These are phyloP conservation scores for Aspergillus viridinutans DNA, from an alignment of 2,329 filamentous ascomycete species.

Conservation along the genomic window DNA sequence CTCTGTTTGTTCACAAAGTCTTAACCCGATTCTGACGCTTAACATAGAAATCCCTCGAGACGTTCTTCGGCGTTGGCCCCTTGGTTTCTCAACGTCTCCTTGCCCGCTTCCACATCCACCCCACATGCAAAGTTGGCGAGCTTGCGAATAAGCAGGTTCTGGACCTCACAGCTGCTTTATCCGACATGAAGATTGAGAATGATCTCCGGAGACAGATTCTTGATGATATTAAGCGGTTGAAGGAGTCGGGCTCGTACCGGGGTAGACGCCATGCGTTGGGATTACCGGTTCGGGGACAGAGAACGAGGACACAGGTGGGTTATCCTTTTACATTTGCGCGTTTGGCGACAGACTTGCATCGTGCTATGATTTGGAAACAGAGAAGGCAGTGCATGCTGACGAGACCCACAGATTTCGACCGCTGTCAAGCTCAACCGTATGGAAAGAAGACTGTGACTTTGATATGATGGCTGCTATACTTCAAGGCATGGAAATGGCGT, in stretches of 20 bases:
- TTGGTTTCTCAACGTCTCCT: conserved; percentile 69
- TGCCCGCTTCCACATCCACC: conserved; percentile 84
- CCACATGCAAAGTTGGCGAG: conserved; percentile 70
- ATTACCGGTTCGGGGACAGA: conserved; percentile 85
- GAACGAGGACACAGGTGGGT: conserved; percentile 69
- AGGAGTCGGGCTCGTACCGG: conserved; percentile 85
- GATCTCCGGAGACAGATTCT: conserved; percentile 72
- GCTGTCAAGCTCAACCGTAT: conserved; percentile 57
- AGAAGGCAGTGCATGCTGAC: conserved; percentile 15
- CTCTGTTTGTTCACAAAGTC: neutral
- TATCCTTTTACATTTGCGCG: conserved; percentile 3
- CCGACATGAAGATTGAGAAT: conserved; percentile 90
- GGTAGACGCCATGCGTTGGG: conserved; percentile 90
- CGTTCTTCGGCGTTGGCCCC: conserved; percentile 81
- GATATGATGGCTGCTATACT: conserved; percentile 6
- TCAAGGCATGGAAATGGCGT: conserved; percentile 21
- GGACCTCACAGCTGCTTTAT: conserved; percentile 77
- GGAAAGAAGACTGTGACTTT: conserved; percentile 45
- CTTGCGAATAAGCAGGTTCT: conserved; percentile 73
- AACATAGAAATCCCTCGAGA: conserved; percentile 57
- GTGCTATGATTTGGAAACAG: neutral
- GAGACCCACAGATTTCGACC: conserved; percentile 50
- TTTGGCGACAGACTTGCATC: neutral
- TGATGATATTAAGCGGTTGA: conserved; percentile 80
- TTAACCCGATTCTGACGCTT: conserved; percentile 2